Evolutionary conservation across 805 yeast genomes (phyloP), one percentile per base, ranked within the genome.

Genomic region (Candida suzukii): DNA sequence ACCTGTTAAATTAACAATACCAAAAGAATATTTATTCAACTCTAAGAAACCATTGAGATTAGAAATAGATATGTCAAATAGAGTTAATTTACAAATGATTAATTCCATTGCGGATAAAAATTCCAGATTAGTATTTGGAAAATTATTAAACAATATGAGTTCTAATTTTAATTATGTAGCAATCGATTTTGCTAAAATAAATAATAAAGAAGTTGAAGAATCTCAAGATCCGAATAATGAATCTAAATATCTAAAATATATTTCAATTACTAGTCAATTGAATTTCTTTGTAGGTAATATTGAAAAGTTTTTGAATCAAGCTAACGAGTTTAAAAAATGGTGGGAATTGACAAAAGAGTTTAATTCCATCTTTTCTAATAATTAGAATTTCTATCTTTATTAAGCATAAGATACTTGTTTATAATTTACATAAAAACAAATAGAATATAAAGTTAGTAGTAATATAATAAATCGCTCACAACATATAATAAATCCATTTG

Each of bases 31-130:
- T 34, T 43, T 60, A 16, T 47, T 40, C 36, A 55, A 51, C 34
- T 40, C 48, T 18, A 54, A 54, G 25, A 61, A 55, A 38, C 44
- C 49, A 0, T 34, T 61, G 24, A 56, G 48, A 21, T 38, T 64
- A 25, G 65, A 60, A 32, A 30, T 64, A 24, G 67, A 61, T 39
- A 56, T 63, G 58, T 49, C 61, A 9, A 53, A 51, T 38, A 50
- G 50, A 24, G 46, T 49, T 16, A 55, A 57, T 30, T 33, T 59
- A 31, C 48, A 52, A 14, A 34, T 61, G 40, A 38, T 63, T 5
- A 53, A 50, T 14, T 51, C 58, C 0, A 52, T 62, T 8, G 47
- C 50, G 31, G 64, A 62, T 41, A 51, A 53, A 16, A 50, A 48
- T 26, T 36, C 57, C 20, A 56, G 50, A 41, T 44, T 62, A 24